Evolutionary conservation across 176 grass and related monocot genomes (phyloP).

Genomic region (Panicum miliaceum): DNA sequence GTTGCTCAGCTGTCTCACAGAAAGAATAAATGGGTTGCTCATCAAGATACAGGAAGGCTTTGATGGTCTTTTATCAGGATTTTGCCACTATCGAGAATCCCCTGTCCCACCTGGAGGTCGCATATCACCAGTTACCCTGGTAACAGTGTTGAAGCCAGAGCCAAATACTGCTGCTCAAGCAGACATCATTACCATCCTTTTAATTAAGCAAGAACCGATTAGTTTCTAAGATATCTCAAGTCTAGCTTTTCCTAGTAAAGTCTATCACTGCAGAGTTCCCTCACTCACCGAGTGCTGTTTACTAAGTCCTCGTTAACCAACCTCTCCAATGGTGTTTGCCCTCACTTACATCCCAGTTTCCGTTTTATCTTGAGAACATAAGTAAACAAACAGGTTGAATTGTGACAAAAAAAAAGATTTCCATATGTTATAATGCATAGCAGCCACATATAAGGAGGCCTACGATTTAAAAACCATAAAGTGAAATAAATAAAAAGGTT

Average conservation of each 20-base stretch:
- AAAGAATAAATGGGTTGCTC: not conserved
- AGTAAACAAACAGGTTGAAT: slow-evolving; percentile 13
- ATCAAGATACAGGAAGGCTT: slow-evolving; percentile 6
- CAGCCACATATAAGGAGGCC: slow-evolving; percentile 7
- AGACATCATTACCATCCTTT: not conserved
- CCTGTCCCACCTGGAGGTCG: not conserved
- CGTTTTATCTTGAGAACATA: slow-evolving; percentile 11
- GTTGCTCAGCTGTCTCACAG: not conserved
- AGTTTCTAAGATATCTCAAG: slow-evolving; percentile 6
- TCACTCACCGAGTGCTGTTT: not conserved
- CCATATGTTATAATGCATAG: not conserved
- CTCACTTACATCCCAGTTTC: not conserved
- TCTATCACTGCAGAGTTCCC: not conserved
- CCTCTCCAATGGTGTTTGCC: not conserved
- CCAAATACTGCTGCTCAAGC: slow-evolving; percentile 2
- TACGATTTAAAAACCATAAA: slow-evolving; percentile 24
- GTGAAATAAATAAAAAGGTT: not conserved
- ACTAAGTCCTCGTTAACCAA: not conserved
- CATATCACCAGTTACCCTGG: not conserved
- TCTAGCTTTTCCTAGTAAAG: not conserved
- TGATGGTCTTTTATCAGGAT: not conserved
- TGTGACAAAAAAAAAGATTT: slow-evolving; percentile 18
- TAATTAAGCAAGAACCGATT: not conserved
- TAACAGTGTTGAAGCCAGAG: not conserved
- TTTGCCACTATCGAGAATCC: not conserved